A percentile compares a stretch with the other conserved stretches of the same genome.
Evolutionary conservation across 169 alveolate species (phyloP).

Genomic region (Gregarina niphandrodes): DNA sequence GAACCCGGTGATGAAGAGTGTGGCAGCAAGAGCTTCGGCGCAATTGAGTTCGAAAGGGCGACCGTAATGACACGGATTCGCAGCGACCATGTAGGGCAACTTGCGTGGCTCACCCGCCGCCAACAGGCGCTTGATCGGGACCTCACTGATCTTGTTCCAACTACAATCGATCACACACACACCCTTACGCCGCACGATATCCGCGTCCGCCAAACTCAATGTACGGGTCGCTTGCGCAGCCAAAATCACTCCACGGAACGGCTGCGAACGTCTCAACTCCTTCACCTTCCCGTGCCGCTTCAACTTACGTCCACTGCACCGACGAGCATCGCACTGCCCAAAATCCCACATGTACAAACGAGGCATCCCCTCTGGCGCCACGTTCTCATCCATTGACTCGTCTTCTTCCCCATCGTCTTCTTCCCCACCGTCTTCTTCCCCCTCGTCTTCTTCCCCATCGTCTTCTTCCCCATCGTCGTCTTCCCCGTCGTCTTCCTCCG

Average conservation of each 20-base stretch:
- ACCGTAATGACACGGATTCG: conserved; percentile 78
- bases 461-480: no score
- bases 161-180: conserved; percentile 79
- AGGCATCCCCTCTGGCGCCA: no score
- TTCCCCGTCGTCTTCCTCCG: no score
- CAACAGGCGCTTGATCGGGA: conserved; percentile 34
- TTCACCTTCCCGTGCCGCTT: conserved; percentile 35
- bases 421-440: no score
- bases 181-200: conserved; percentile 43
- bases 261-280: conserved; percentile 28
- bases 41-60: conserved; percentile 67
- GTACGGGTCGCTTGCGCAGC: conserved; percentile 55
- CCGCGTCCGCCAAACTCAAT: conserved; percentile 52
- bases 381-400: no score
- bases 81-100: conserved; percentile 66
- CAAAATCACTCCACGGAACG: conserved; percentile 59
- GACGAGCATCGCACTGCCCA: conserved; percentile 70
- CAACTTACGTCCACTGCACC: conserved; percentile 72
- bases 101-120: conserved; percentile 23
- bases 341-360: conserved; percentile 66
- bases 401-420: no score
- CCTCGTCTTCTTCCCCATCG: no score
- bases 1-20: conserved; percentile 57
- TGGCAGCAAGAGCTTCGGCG: conserved; percentile 78
- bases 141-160: conserved; percentile 60